phyloP scores from a whole-genome alignment of 352 stramenopile genomes.

The Nothophytophthora sp. region DNA sequence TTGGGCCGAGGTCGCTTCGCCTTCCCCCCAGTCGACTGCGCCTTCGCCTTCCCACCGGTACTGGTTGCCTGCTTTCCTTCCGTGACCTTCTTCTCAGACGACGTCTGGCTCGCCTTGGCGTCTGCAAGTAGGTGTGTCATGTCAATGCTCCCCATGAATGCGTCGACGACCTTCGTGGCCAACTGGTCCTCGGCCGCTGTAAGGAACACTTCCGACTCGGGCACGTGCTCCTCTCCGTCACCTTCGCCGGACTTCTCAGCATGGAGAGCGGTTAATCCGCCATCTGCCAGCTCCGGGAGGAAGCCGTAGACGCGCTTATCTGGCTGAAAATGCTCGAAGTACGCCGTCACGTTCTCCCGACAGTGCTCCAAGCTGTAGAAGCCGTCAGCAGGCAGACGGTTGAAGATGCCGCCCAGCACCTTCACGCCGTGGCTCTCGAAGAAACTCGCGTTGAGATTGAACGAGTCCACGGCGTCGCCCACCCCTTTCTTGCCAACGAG shows the following conservation, averaged over 20 bases:
- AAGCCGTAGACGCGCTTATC: conserved; percentile 84
- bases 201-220: conserved; percentile 28
- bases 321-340: conserved; percentile 88
- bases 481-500: conserved; percentile 96
- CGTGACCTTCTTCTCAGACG: too few relatives aligned
- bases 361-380: conserved; percentile 97
- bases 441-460: conserved; percentile 97
- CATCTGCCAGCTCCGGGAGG: conserved; percentile 65
- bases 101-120: conserved; percentile 19
- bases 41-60: not conserved
- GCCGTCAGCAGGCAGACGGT: conserved; percentile 90
- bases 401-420: conserved; percentile 97
- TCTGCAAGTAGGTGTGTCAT: conserved; percentile 38
- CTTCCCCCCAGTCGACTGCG: conserved; percentile 17
- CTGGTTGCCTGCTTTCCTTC: not conserved
- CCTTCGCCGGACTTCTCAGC: conserved; percentile 18
- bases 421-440: conserved; percentile 91
- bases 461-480: conserved; percentile 96
- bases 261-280: conserved; percentile 14
- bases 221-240: conserved; percentile 9
- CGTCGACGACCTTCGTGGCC: conserved; percentile 40
- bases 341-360: conserved; percentile 83
- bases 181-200: conserved; percentile 21
- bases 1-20: conserved; percentile 23
- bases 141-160: conserved; percentile 37